phyloP scores from a whole-genome alignment of 495 filamentous ascomycete species.

The Penicillium bialowiezense region DNA sequence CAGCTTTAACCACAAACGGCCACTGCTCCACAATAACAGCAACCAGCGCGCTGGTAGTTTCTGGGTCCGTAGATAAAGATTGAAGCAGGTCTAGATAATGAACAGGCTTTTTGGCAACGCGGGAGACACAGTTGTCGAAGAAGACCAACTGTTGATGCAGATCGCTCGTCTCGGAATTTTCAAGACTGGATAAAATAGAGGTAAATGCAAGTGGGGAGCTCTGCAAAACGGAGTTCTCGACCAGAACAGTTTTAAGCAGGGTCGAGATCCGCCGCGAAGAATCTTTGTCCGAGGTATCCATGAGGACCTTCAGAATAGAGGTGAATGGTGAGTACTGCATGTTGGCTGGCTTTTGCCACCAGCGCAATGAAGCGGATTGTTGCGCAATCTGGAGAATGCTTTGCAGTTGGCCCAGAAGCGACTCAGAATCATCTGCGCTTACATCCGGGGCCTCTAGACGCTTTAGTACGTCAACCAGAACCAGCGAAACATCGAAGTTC shows the following conservation, averaged over 20 bases:
- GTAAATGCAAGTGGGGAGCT: slow-evolving; percentile 31
- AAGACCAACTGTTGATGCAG: slow-evolving; percentile 50
- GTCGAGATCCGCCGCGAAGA: slow-evolving; percentile 33
- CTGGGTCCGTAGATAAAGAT: slow-evolving; percentile 34
- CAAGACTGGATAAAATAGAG: slow-evolving; percentile 42
- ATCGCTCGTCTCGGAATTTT: slow-evolving; percentile 31
- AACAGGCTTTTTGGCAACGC: slow-evolving; percentile 66
- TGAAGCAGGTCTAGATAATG: slow-evolving; percentile 63
- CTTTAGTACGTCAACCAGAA: slow-evolving; percentile 64
- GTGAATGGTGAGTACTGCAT: slow-evolving; percentile 48
- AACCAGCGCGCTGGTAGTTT: slow-evolving; percentile 51
- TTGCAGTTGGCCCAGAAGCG: slow-evolving; percentile 66
- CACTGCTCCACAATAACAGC: slow-evolving; percentile 73
- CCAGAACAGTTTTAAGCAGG: slow-evolving; percentile 33
- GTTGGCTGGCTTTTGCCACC: slow-evolving; percentile 67
- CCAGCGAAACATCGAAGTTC: slow-evolving; percentile 78
- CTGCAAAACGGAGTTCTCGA: slow-evolving; percentile 36
- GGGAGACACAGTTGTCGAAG: slow-evolving; percentile 74
- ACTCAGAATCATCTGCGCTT: slow-evolving; percentile 38
- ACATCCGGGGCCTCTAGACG: slow-evolving; percentile 41
- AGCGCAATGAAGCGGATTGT: slow-evolving; percentile 75
- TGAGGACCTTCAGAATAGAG: slow-evolving; percentile 43
- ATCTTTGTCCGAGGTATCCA: slow-evolving; percentile 31
- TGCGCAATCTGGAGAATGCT: slow-evolving; percentile 74
- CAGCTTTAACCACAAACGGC: slow-evolving; percentile 59